A percentile compares a stretch with the other conserved stretches of the same genome.
phyloP scores from a whole-genome alignment of 306 rosid species.

The Aeschynomene evenia region DNA sequence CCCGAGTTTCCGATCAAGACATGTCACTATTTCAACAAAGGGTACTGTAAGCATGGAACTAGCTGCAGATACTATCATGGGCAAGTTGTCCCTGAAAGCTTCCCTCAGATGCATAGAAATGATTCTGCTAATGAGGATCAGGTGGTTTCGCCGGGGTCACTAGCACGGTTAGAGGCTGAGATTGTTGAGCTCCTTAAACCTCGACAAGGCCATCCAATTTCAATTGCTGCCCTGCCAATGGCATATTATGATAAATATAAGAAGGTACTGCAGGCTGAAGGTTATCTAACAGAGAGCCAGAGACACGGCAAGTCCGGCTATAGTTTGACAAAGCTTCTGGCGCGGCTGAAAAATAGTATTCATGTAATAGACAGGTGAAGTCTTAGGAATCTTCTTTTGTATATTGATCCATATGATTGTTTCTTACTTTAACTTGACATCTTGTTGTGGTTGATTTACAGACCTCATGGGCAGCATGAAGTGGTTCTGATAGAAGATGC shows the following conservation, averaged over 20 bases:
- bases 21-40: slow-evolving; percentile 79
- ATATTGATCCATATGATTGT: background rate
- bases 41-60: slow-evolving; percentile 78
- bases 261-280: slow-evolving; percentile 74
- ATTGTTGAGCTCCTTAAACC: slow-evolving; percentile 63
- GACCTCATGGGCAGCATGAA: slow-evolving; percentile 95
- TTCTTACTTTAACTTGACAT: background rate
- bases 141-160: slow-evolving; percentile 51
- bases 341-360: slow-evolving; percentile 56
- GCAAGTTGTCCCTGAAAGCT: slow-evolving; percentile 44
- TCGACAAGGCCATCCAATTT: slow-evolving; percentile 68
- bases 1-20: slow-evolving; percentile 51
- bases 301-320: slow-evolving; percentile 90
- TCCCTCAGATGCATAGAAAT: slow-evolving; percentile 43
- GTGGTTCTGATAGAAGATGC: slow-evolving; percentile 79
- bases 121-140: slow-evolving; percentile 54
- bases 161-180: slow-evolving; percentile 76
- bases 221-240: slow-evolving; percentile 86
- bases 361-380: slow-evolving; percentile 73
- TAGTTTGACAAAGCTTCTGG: slow-evolving; percentile 85
- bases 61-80: slow-evolving; percentile 73
- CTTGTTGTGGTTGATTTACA: slow-evolving; percentile 35
- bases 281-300: slow-evolving; percentile 93
- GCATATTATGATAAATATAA: slow-evolving; percentile 72
- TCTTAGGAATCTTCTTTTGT: background rate